These are phyloP conservation scores for Myotisia sp. DNA, from an alignment of 2,329 filamentous ascomycete genomes.

Conservation along the genomic window DNA sequence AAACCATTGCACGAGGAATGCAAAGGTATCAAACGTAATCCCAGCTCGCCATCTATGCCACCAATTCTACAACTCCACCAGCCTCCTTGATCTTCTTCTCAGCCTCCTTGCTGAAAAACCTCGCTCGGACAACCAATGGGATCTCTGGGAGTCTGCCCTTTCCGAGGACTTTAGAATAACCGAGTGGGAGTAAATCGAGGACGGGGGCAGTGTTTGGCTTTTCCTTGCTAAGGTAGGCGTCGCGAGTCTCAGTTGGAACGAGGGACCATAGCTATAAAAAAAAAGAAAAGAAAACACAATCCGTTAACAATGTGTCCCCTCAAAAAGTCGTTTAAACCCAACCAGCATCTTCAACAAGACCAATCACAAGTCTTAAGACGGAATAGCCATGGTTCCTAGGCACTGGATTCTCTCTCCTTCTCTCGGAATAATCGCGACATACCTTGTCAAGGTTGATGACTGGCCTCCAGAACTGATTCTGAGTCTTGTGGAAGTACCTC, in stretches of 20 bases:
- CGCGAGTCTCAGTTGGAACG: conserved; percentile 81
- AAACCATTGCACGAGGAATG: too few relatives aligned
- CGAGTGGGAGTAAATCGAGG: conserved; percentile 90
- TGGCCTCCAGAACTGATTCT: conserved; percentile 96
- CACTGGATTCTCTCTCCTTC: background rate
- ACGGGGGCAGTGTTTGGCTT: conserved; percentile 86
- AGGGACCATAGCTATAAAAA: conserved; percentile 72
- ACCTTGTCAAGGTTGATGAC: conserved; percentile 98
- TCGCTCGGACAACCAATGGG: conserved; percentile 83
- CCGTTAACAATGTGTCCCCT: conserved; percentile 3
- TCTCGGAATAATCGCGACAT: conserved; percentile 20
- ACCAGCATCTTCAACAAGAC: too few relatives aligned
- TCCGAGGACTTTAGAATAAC: conserved; percentile 97
- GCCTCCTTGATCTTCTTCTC: conserved; percentile 99
- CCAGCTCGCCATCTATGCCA: conserved; percentile 63
- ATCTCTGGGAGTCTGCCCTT: conserved; percentile 92
- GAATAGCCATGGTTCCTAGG: too few relatives aligned
- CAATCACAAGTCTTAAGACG: too few relatives aligned
- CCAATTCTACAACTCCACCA: conserved; percentile 88
- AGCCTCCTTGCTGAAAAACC: conserved; percentile 89
- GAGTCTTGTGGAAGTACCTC: conserved; percentile 92
- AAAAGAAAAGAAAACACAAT: conserved; percentile 4
- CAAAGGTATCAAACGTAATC: too few relatives aligned
- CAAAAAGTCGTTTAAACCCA: too few relatives aligned
- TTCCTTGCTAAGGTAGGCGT: conserved; percentile 68